phyloP scores from a whole-genome alignment of 345 rosid species.

The Eucalyptus sp. region DNA sequence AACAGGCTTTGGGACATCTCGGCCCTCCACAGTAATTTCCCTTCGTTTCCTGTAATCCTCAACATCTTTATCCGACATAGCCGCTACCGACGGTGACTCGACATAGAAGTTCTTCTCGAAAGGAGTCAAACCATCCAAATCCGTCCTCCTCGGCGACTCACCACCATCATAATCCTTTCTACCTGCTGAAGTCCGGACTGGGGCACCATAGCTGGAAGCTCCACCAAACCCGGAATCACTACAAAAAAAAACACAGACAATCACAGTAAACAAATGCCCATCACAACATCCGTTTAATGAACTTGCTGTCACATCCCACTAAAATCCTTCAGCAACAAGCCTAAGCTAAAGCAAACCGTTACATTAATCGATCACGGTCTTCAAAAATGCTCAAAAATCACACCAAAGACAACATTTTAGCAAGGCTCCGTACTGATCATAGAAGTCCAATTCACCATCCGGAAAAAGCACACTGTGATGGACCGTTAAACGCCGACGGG shows the following conservation, averaged over 20 bases:
- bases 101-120: constrained; percentile 93
- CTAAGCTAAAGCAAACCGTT: neutral
- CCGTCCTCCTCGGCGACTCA: constrained; percentile 54
- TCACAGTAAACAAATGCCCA: neutral
- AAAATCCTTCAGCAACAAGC: neutral
- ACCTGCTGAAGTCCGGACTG: constrained; percentile 36
- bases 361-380: neutral
- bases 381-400: neutral
- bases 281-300: neutral
- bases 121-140: constrained; percentile 91
- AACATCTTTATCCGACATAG: constrained; percentile 75
- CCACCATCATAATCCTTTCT: constrained; percentile 39
- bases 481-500: neutral
- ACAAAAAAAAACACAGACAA: constrained; percentile 2
- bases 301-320: neutral
- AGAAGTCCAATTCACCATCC: neutral
- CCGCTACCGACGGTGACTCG: constrained; percentile 70
- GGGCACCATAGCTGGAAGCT: constrained; percentile 44
- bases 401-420: neutral
- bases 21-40: constrained; percentile 92
- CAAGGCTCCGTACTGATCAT: neutral
- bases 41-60: constrained; percentile 64
- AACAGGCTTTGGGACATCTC: constrained; percentile 91
- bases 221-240: constrained; percentile 98
- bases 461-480: neutral